Evolutionary conservation across 805 yeast species (phyloP), one percentile per base, ranked within the genome.

Genomic region (Jamesozyma gamospora): DNA sequence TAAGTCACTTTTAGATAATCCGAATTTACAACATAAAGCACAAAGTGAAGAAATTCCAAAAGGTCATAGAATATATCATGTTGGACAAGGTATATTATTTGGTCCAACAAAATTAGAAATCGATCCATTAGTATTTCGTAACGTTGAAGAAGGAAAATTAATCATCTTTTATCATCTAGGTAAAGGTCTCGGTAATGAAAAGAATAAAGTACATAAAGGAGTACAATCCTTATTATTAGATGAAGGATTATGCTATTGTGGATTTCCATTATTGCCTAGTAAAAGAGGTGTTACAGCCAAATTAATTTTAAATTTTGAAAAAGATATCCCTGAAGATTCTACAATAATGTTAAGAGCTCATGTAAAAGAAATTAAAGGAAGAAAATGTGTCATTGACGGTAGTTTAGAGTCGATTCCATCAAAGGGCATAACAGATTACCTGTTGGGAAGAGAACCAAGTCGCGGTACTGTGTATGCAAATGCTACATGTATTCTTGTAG

Each of bases 241-340:
- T 60, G 96, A 88, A 56, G 80, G 82, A 0, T 63, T 90, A 24
- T 85, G 95, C 52, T 69, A 77, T 33, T 82, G 94, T 52, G 97
- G 96, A 13, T 90, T 87, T 56, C 77, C 85, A 3, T 64, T 71
- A 21, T 65, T 90, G 11, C 97, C 97, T 1, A 75, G 78, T 41
- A 72, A 77, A 41, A 69, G 81, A 37, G 98, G 97, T 12, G 95
- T 92, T 18, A 90, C 98, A 0, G 98, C 95, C 0, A 71, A 69
- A 37, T 65, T 90, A 32, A 62, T 71, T 2, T 66, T 90, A 8
- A 68, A 81, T 38, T 90, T 85, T 59, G 29, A 50, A 9, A 43
- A 55, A n/a, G 69, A 70, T 32, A 60, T 62, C 4, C 57, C 65
- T 6, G 80, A 87, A 0, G 73, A 76, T 43, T 66, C 79, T 17